phyloP scores from a whole-genome alignment of 345 rosid species.

The Lepidium sativum region DNA sequence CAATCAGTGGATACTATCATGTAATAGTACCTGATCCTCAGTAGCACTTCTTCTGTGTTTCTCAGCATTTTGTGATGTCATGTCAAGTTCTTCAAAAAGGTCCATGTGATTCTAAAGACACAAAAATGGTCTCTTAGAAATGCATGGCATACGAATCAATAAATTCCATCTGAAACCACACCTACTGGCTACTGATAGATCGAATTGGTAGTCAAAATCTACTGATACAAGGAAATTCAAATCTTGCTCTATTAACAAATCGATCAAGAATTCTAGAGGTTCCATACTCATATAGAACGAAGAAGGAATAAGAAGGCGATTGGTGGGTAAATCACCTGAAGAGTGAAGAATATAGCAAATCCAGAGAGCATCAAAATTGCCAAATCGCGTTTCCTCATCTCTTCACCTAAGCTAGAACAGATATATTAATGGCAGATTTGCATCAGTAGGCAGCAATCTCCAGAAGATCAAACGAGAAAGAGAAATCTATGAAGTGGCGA shows the following conservation, averaged over 20 bases:
- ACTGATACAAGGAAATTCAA: not conserved
- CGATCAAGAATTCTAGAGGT: slow-evolving; percentile 19
- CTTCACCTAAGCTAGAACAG: not conserved
- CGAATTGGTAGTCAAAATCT: not conserved
- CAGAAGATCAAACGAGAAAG: not conserved
- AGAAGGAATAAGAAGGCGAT: not conserved
- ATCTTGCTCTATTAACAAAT: not conserved
- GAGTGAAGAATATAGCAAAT: slow-evolving; percentile 97
- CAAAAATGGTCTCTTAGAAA: not conserved
- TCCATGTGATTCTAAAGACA: slow-evolving; percentile 54
- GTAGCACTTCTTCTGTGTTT: slow-evolving; percentile 81
- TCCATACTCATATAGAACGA: not conserved
- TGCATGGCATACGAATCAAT: not conserved
- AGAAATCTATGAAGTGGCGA: not conserved
- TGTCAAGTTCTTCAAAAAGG: slow-evolving; percentile 84
- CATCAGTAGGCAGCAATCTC: slow-evolving; percentile 4
- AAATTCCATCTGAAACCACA: not conserved
- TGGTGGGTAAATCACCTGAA: slow-evolving; percentile 46
- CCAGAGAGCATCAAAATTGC: slow-evolving; percentile 94
- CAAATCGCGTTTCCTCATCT: slow-evolving; percentile 95
- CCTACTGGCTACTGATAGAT: not conserved
- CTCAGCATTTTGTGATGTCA: slow-evolving; percentile 64
- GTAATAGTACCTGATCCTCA: slow-evolving; percentile 63
- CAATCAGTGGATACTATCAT: not conserved
- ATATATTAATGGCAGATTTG: slow-evolving; percentile 21